Conservation (phyloP, 2,329 filamentous ascomycete species). For the Pseudogymnoascus sp. region DNA sequence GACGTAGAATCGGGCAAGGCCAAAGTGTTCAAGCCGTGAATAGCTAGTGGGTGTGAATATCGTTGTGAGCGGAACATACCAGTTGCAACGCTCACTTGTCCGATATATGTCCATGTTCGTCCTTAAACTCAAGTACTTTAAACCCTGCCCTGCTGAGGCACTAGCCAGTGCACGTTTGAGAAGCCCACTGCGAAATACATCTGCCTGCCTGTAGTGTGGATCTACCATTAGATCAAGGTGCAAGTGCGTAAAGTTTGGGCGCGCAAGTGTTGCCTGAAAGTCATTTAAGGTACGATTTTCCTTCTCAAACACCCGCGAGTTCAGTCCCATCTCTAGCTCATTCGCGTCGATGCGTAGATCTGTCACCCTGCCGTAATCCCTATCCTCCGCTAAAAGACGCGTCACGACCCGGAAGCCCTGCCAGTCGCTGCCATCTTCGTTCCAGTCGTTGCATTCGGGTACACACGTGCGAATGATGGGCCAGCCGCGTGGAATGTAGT, state of each 20-base stretch:
- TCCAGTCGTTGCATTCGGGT: conserved; percentile 11
- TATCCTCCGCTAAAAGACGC: conserved; percentile 19
- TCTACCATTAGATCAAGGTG: conserved; percentile 21
- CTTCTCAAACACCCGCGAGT: conserved; percentile 25
- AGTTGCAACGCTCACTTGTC: no score
- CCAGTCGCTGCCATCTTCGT: conserved; percentile 20
- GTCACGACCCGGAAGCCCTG: conserved; percentile 27
- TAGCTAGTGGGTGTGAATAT: conserved; percentile 27
- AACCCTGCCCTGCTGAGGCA: conserved; percentile 10
- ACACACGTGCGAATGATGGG: neutral
- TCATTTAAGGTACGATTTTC: conserved; percentile 20
- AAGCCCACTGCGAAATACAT: conserved; percentile 14
- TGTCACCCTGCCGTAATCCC: conserved; percentile 21
- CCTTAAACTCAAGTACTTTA: conserved; percentile 22
- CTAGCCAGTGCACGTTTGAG: conserved; percentile 16
- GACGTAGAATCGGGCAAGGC: conserved; percentile 24
- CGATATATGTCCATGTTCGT: conserved; percentile 6
- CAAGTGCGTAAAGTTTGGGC: conserved; percentile 23
- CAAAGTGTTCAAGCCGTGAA: conserved; percentile 26
- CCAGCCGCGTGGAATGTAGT: neutral
- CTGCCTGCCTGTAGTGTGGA: neutral
- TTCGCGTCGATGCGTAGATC: conserved; percentile 30
- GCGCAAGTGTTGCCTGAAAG: conserved; percentile 19
- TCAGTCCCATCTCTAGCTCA: conserved; percentile 26
- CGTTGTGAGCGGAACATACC: conserved; percentile 17